A percentile compares a stretch with the other conserved stretches of the same genome.
Evolutionary conservation across 2,329 filamentous ascomycete genomes (phyloP).

Genomic region (Claviceps capensis): DNA sequence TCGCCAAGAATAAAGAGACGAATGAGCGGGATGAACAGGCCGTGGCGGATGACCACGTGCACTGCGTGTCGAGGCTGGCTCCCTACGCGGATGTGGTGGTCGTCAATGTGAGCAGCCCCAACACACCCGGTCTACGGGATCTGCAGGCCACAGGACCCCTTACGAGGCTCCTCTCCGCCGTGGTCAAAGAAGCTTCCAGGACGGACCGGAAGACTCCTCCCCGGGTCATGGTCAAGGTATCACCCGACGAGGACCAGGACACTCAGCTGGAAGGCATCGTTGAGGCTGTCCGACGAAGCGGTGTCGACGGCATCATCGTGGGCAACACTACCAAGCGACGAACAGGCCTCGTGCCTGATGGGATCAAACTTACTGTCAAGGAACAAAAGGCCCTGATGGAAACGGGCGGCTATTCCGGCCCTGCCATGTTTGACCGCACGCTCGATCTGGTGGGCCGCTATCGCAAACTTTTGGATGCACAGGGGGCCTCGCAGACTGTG

Average conservation of each 20-base stretch:
- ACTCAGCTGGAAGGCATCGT: constrained; percentile 80
- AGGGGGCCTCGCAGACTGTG: constrained; percentile 45
- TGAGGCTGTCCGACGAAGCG: constrained; percentile 66
- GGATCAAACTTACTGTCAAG: constrained; percentile 46
- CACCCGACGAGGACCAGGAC: constrained; percentile 81
- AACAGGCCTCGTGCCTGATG: constrained; percentile 53
- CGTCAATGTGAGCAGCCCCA: constrained; percentile 94
- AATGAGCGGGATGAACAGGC: constrained; percentile 73
- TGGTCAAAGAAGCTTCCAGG: constrained; percentile 63
- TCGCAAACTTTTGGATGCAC: constrained; percentile 49
- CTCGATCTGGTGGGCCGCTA: constrained; percentile 69
- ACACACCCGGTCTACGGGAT: constrained; percentile 80
- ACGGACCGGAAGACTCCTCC: constrained; percentile 54
- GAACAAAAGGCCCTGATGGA: constrained; percentile 60
- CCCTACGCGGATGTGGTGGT: constrained; percentile 92
- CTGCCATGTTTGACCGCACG: constrained; percentile 73
- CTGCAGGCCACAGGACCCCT: constrained; percentile 77
- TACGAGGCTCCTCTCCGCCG: constrained; percentile 64
- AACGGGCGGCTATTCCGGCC: constrained; percentile 81
- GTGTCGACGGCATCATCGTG: constrained; percentile 90
- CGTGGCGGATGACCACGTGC: constrained; percentile 71
- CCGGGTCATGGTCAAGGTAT: constrained; percentile 91
- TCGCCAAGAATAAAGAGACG: constrained; percentile 94
- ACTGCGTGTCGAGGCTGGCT: constrained; percentile 70
- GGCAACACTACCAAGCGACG: constrained; percentile 91